These are phyloP conservation scores for Lyophyllum decastes DNA, from an alignment of 768 basidiomycete genomes.

Conservation along the genomic window DNA sequence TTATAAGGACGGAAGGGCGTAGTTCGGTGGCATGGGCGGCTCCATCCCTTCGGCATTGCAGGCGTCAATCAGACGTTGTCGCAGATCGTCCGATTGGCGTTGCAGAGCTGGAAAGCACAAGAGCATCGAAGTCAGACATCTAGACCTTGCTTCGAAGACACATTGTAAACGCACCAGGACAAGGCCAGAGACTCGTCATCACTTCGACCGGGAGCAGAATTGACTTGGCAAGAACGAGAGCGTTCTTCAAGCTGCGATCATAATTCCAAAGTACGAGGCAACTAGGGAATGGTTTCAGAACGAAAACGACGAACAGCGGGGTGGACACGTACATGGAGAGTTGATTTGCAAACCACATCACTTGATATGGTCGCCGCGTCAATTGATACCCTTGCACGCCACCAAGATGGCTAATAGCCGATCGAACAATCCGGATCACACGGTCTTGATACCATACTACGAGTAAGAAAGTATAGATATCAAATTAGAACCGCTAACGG, in stretches of 20 bases:
- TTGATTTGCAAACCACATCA: conserved; percentile 72
- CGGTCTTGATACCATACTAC: conserved; percentile 70
- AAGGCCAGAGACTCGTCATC: conserved; percentile 72
- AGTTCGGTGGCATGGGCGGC: conserved; percentile 40
- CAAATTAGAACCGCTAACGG: not conserved
- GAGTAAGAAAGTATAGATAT: not conserved
- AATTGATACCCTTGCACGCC: conserved; percentile 55
- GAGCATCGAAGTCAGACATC: not conserved
- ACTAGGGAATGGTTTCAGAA: conserved; percentile 34
- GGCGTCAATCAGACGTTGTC: conserved; percentile 49
- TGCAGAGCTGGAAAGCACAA: conserved; percentile 39
- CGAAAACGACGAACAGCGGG: not conserved
- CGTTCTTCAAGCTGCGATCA: conserved; percentile 56
- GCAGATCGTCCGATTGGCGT: conserved; percentile 47
- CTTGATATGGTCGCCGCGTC: conserved; percentile 68
- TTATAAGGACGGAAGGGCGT: conserved; percentile 34
- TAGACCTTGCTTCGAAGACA: not conserved
- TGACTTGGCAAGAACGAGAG: conserved; percentile 66
- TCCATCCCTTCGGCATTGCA: conserved; percentile 43
- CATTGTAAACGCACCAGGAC: conserved; percentile 33
- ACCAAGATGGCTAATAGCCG: conserved; percentile 53
- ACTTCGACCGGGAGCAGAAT: conserved; percentile 66
- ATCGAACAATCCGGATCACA: conserved; percentile 61
- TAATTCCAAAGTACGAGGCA: conserved; percentile 68
- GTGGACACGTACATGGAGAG: conserved; percentile 51